A percentile compares a stretch with the other conserved stretches of the same genome.
Conservation (phyloP, 2,329 filamentous ascomycete genomes). For the Diaporthe sp. region DNA sequence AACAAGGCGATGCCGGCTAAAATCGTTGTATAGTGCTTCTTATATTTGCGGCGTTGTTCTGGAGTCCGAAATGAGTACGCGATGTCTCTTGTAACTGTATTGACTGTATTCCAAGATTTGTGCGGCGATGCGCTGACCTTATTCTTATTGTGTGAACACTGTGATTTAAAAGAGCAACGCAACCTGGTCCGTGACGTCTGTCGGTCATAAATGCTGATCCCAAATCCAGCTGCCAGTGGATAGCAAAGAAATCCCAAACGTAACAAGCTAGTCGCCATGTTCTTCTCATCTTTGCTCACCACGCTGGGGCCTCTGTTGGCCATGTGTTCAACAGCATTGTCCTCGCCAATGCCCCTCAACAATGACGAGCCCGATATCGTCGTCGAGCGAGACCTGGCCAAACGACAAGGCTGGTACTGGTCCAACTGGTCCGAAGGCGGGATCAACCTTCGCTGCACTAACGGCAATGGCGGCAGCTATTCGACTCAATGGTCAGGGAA, state of each 20-base stretch:
- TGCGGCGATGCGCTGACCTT: neutral
- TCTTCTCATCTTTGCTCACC: neutral
- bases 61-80: neutral
- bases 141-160: too few relatives aligned
- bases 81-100: too few relatives aligned
- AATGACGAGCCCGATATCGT: conserved; percentile 4
- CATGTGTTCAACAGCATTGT: neutral
- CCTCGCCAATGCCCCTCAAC: neutral
- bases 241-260: neutral
- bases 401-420: conserved; percentile 53
- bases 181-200: neutral
- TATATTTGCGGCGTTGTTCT: neutral
- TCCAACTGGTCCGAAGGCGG: conserved; percentile 56
- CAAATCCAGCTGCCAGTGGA: neutral
- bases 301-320: neutral
- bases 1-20: neutral
- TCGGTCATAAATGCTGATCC: neutral
- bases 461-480: conserved; percentile 53
- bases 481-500: conserved; percentile 54
- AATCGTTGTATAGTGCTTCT: neutral
- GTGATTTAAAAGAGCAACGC: neutral
- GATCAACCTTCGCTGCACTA: conserved; percentile 53
- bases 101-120: neutral
- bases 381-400: conserved; percentile 33
- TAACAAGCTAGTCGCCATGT: neutral